Evolutionary conservation across 208 protist genomes (phyloP).

Genomic region (Trypanosoma vivax): DNA sequence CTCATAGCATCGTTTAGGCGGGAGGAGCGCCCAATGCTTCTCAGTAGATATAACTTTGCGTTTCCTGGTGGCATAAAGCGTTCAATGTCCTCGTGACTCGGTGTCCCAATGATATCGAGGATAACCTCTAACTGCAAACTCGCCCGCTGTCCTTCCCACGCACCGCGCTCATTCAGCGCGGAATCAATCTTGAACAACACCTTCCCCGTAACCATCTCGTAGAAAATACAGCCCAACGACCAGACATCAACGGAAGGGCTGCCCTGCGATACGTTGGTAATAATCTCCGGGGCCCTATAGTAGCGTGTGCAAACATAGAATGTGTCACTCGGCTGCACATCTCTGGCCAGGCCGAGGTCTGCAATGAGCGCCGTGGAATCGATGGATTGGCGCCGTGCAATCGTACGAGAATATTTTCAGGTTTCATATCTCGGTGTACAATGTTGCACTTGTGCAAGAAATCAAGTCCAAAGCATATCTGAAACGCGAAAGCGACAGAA

Average conservation of each 20-base stretch:
- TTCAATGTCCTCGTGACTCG: constrained; percentile 49
- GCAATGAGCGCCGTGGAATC: constrained; percentile 69
- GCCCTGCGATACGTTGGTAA: constrained; percentile 74
- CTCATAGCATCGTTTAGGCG: constrained; percentile 41
- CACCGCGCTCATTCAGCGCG: constrained; percentile 57
- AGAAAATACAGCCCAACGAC: constrained; percentile 93
- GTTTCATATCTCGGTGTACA: constrained; percentile 96
- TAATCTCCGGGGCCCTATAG: constrained; percentile 94
- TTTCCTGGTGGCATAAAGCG: constrained; percentile 72
- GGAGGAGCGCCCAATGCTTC: constrained; percentile 46
- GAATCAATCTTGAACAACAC: constrained; percentile 90
- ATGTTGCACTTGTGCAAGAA: constrained; percentile 86
- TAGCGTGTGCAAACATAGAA: constrained; percentile 94
- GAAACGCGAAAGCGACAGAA: constrained; percentile 74
- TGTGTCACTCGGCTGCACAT: constrained; percentile 71
- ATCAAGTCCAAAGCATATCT: constrained; percentile 82
- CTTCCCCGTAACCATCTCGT: constrained; percentile 86
- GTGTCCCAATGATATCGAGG: constrained; percentile 72
- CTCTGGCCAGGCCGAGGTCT: constrained; percentile 86
- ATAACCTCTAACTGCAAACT: constrained; percentile 79
- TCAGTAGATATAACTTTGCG: constrained; percentile 71
- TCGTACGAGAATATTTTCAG: constrained; percentile 94
- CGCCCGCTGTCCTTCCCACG: constrained; percentile 73
- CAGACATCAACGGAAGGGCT: constrained; percentile 87
- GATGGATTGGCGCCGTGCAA: constrained; percentile 47